phyloP scores from a whole-genome alignment of 208 protist genomes.

The Leishmania arabica region DNA sequence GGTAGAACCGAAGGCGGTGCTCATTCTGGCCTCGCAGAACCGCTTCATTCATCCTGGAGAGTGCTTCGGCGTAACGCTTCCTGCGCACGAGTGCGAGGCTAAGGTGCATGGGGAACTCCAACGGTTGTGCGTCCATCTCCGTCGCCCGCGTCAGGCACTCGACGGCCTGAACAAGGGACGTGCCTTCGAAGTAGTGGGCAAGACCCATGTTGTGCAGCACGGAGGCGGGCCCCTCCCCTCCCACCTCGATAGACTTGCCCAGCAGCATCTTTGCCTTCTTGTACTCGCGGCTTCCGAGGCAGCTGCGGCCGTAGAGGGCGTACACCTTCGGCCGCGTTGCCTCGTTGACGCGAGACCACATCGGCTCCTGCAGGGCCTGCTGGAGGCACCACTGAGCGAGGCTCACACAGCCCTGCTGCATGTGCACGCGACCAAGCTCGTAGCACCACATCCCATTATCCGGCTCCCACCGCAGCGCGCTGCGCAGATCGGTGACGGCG shows the following conservation, averaged over 20 bases:
- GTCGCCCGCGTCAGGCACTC: slow-evolving; percentile 68
- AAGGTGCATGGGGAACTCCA: slow-evolving; percentile 74
- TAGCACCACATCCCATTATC: slow-evolving; percentile 87
- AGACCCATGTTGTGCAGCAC: slow-evolving; percentile 83
- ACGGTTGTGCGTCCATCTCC: slow-evolving; percentile 52
- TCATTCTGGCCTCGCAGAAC: slow-evolving; percentile 48
- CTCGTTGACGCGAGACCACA: slow-evolving; percentile 42
- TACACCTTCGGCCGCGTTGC: slow-evolving; percentile 41
- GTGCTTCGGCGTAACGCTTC: slow-evolving; percentile 48
- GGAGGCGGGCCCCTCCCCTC: slow-evolving; percentile 45
- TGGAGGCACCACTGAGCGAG: slow-evolving; percentile 56
- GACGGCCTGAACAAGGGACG: slow-evolving; percentile 44
- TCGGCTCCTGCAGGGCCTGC: slow-evolving; percentile 49
- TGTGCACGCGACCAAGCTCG: slow-evolving; percentile 68
- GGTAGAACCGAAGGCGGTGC: slow-evolving; percentile 69
- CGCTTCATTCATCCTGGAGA: slow-evolving; percentile 75
- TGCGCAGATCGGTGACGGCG: slow-evolving; percentile 64
- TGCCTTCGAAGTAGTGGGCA: slow-evolving; percentile 63
- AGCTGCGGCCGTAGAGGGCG: slow-evolving; percentile 48
- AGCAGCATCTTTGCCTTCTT: slow-evolving; percentile 46
- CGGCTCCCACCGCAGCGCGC: slow-evolving; percentile 70
- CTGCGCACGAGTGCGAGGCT: slow-evolving; percentile 70
- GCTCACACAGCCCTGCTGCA: slow-evolving; percentile 33
- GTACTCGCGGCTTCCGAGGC: slow-evolving; percentile 41
- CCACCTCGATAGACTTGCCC: slow-evolving; percentile 57